Evolutionary conservation across 2,329 filamentous ascomycete genomes (phyloP), one percentile per base, ranked within the genome.

Genomic region (Penicillium palitans): DNA sequence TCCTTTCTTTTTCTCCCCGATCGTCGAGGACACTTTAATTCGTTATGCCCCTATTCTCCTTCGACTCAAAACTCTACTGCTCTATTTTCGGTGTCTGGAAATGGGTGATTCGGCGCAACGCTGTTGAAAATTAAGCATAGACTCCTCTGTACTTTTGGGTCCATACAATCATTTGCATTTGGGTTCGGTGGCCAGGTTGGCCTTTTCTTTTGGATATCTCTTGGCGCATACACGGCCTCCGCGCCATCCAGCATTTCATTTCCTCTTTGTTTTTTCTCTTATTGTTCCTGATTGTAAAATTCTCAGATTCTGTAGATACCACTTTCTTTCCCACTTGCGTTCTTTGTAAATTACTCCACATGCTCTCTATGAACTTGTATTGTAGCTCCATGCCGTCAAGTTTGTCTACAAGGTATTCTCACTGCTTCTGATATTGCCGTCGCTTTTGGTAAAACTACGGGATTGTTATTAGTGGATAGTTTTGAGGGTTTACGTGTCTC

Each of bases 151-250:
- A 52, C 31, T 45, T 52, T 45, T 44, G 47, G 54, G 40, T 29
- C 19, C 40, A 29, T 46, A 44, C 48, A 39, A 45, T 57, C 31
- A 57, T 52, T 56, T 57, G 54, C 54, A 57, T 57, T 46, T 52
- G 47, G 47, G 47, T 42, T 29, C n/a, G 52, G 52, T 40, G 40
- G 40, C 29, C 29, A 6, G 33, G 44, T 3, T 45, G 40, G 47
- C n/a, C 40, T 37, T 25, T 45, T 10, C 19, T 52, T 44, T 56
- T 29, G n/a, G 48, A 52, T 51, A 39, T 51, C 41, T 50, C 45
- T 52, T 21, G 48, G 54, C 48, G 54, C 31, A 37, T 25, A 52
- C 39, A 21, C 25, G 17, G 40, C 21, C 40, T 21, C 21, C n/a
- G 37, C 15, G 47, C 39, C 54, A 27, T 52, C 13, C 17, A 29